These are phyloP conservation scores for Isabelozyma gotoi DNA, from an alignment of 805 yeast species.

Conservation along the genomic window DNA sequence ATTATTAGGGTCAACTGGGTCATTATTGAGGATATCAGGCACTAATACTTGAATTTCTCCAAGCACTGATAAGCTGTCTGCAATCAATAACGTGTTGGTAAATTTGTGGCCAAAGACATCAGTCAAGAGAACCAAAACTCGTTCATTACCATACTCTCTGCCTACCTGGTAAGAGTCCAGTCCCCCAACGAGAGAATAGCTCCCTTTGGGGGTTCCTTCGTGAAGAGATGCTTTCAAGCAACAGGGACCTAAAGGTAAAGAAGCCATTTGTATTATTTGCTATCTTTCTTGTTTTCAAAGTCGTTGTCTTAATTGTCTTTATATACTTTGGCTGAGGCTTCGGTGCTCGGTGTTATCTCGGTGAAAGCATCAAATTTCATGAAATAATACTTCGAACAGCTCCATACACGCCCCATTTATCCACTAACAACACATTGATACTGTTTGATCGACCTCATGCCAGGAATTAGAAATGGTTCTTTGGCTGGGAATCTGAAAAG, in stretches of 20 bases:
- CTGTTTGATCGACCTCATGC: too few relatives aligned
- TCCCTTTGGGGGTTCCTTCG: slow-evolving; percentile 27
- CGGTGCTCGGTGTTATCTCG: too few relatives aligned
- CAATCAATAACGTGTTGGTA: slow-evolving; percentile 45
- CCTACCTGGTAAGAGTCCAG: slow-evolving; percentile 29
- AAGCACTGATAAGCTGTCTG: slow-evolving; percentile 61
- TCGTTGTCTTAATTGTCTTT: neutral
- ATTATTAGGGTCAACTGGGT: slow-evolving; percentile 27
- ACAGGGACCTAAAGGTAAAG: slow-evolving; percentile 1
- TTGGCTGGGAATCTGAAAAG: too few relatives aligned
- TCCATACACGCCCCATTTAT: too few relatives aligned
- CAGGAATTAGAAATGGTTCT: too few relatives aligned
- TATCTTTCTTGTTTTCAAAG: neutral
- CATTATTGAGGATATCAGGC: slow-evolving; percentile 72
- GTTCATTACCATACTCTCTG: slow-evolving; percentile 14
- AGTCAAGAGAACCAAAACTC: slow-evolving; percentile 23
- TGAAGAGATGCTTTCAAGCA: slow-evolving; percentile 11
- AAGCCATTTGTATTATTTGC: too few relatives aligned
- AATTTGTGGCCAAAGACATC: slow-evolving; percentile 29
- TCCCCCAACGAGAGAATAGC: slow-evolving; percentile 18
- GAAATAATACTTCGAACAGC: too few relatives aligned
- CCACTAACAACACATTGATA: too few relatives aligned
- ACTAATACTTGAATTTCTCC: slow-evolving; percentile 62
- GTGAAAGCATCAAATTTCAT: too few relatives aligned
- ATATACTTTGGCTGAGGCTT: too few relatives aligned